Base-by-base conservation (phyloP, 768 basidiomycete species). In the Russula dissimulans region DNA sequence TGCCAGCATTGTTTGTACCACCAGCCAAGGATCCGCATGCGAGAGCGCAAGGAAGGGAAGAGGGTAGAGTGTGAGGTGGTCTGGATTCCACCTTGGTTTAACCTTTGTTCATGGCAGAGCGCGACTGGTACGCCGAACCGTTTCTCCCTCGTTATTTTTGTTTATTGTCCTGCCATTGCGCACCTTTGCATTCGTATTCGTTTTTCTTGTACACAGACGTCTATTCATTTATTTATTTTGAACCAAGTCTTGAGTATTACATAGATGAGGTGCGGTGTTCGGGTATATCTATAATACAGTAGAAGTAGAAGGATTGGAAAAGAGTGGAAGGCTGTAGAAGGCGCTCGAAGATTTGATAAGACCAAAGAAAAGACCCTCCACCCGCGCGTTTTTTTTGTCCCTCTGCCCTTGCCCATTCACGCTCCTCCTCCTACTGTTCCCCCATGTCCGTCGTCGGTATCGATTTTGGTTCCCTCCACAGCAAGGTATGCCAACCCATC, bases 371-470 rank as follows among this genome's bases (percentile, higher is more conserved):
- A 43, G 51, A 32, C 5, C n/a, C 9, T 7, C 46, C n/a, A 17
- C 47, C 15, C 41, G 47, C 22, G 22, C 22, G 22, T 26, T 32
- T 31, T 32, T 31, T 48, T 63, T 41, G 55, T 54, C 45, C 65
- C 59, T 56, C 44, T 49, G 39, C 12, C 38, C 56, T 17, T 26
- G 41, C 48, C 47, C 42, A 36, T 31, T 38, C 43, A 42, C 59
- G 26, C 56, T 26, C 43, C 43, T 31, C 17, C 36, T 10, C 47
- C 31, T 54, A 18, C 18, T 66, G 42, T 42, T 51, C 53, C 51
- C 70, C 63, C 70, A 92, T 91, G 91, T 84, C 91, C 71, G 94
- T 95, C 76, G 94, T 97, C 67, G 94, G 94, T 70, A 83, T 97
- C 67, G 94, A 97, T 79, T 84, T 95, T 71, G 94, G 94, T 71